Base-by-base conservation (phyloP, 805 yeast species). In the Cyberlindnera sargentensis region DNA sequence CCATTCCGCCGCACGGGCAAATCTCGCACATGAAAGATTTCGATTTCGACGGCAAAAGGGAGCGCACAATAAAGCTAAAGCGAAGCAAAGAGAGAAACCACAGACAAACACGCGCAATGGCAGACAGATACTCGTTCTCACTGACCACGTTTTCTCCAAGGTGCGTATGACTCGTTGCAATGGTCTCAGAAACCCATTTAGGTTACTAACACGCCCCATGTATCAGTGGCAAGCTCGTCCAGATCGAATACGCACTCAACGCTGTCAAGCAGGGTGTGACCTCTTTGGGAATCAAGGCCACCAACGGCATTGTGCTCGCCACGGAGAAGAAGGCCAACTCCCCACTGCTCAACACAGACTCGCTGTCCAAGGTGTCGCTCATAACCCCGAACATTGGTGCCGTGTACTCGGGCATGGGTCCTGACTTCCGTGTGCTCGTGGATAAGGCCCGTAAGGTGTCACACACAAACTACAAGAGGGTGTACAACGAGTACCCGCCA, bases 181-280 rank as follows among this genome's bases (percentile, higher is more conserved):
- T 15, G 20, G 20, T 15, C 20, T 15, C 20, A 15, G 20, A 15
- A 15, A 15, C 20, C 20, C 20, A 15, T 15, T 15, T 15, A 15
- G 20, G 20, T 15, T 15, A 34, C 47, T 46, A 34, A 58, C 50
- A 31, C 26, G 11, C 23, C n/a, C 30, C 35, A 34, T 3, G 9
- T 7, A 7, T 31, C 40, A 87, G 95, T 66, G 99, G 99, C 54
- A 93, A 93, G 72, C 78, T 93, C 53, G 96, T 90, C 40, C 99
- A 93, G 70, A 93, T 93, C 57, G 99, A 93, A 65, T 91, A 93
- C 65, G 99, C 99, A 15, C 73, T 93, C 56, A 90, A 91, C 53
- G 98, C 96, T 1, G 99, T 93, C 36, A 93, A 91, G 59, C 96
- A 89, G 62, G 99, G 99, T 64, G 96, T 93, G 41, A 90, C 98